Evolutionary conservation across 164 flowering plant species (phyloP), one percentile per base, ranked within the genome.

Genomic region (Sedum album): DNA sequence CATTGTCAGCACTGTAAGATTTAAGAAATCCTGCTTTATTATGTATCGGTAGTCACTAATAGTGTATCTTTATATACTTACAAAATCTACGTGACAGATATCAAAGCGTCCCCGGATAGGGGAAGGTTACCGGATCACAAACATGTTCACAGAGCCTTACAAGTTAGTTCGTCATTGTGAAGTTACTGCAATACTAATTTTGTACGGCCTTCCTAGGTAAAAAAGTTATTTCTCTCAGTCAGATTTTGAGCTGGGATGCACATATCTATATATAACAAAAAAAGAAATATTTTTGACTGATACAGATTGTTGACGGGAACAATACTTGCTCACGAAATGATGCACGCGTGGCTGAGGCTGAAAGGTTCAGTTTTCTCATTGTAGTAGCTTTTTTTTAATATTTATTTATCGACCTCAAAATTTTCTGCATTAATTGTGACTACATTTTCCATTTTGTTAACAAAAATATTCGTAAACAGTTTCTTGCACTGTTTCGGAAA

Each of bases 191-290:
- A 90, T 95, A 80, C 97, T 95, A 66, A 81, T 95, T 71, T 79
- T 95, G 60, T 92, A 81, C 79, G 97, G 99, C 66, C 98, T 95
- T 17, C 99, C 99, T n/a, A 95, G 99, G 99, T 95, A 82, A 23
- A 33, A 0, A 3, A 65, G 20, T 42, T n/a, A 13, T 30, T 15
- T 33, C 4, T 44, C 66, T 33, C 66, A 33, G 66, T 33, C 39
- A 31, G 6, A 11, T 31, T 35, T n/a, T 62, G n/a, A 1, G 10
- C 21, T 18, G 25, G 41, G 9, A 20, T 18, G n/a, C n/a, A n/a
- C n/a, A n/a, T n/a, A n/a, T n/a, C n/a, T n/a, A n/a, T 35, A 18
- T 31, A 35, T 7, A 20, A 35, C 21, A 31, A 33, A 26, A 33
- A 20, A 15, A 18, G n/a, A 62, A 4, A 13, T 25, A 11, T 10